Evolutionary conservation across 257 asterid species (phyloP), one percentile per base, ranked within the genome.

Genomic region (Paulownia fortunei): DNA sequence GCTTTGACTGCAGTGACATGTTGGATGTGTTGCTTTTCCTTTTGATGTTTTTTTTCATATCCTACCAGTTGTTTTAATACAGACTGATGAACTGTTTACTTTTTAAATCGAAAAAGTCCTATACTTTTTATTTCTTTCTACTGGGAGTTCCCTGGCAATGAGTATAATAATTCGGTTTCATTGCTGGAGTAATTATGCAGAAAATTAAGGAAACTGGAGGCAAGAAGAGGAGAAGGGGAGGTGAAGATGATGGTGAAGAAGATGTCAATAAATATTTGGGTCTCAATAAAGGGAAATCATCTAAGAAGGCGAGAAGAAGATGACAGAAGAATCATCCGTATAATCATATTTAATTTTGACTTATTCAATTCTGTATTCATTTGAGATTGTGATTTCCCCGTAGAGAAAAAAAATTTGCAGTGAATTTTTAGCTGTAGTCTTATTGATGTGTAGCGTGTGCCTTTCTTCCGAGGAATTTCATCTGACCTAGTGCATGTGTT

Each of bases 121-220:
- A 30, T 2, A 41, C 7, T 10, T 60, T 60, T 26, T 8, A 26
- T 11, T 9, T 60, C 16, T 26, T 26, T 7, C 24, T 4, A 2
- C 8, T 26, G 39, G 27, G 36, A 16, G 10, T 62, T 74, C 32
- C 26, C 2, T n/a, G 1, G 30, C 11, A 1, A 11, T 52, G 37
- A 19, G 15, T 30, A 69, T 39, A 21, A 7, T 24, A 7, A 3
- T 4, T 9, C 59, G 42, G 65, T 73, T 41, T 55, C 10, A 6
- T 32, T 70, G 73, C 24, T 21, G n/a, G n/a, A 37, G 16, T 56
- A 5, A 36, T 74, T 27, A 32, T 78, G 81, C 90, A 94, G 97
- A 92, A 88, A 92, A 80, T 89, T 1, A 94, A 87, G 81, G 97
- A 92, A 80, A 71, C 51, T 2, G 91, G 91, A 10, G 87, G 86